phyloP scores from a whole-genome alignment of 352 stramenopile genomes.

The Globisporangium emineosum region DNA sequence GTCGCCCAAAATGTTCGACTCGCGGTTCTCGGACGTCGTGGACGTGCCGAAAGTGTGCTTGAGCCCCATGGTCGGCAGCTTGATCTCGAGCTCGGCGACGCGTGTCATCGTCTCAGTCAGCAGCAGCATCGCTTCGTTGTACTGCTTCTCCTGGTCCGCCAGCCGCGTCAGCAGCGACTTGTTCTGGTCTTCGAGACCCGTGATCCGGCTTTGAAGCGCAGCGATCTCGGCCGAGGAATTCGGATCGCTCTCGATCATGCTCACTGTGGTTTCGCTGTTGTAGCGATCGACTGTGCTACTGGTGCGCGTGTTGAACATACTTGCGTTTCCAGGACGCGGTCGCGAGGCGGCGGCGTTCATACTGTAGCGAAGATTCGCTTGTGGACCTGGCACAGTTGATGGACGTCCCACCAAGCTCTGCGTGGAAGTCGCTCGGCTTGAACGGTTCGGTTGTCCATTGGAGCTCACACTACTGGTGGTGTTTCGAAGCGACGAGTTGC shows the following conservation, averaged over 20 bases:
- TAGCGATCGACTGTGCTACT: conserved; percentile 36
- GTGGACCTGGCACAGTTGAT: conserved; percentile 42
- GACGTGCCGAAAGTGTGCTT: conserved; percentile 48
- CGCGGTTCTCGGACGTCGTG: conserved; percentile 47
- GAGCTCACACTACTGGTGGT: conserved; percentile 16
- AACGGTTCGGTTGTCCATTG: conserved; percentile 14
- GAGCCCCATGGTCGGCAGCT: conserved; percentile 40
- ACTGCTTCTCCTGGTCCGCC: conserved; percentile 78
- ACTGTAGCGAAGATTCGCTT: conserved; percentile 52
- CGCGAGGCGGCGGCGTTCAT: conserved; percentile 27
- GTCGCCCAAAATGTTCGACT: conserved; percentile 35
- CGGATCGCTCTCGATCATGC: conserved; percentile 46
- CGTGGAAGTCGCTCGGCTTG: conserved; percentile 42
- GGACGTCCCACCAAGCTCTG: conserved; percentile 41
- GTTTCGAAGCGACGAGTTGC: conserved; percentile 14
- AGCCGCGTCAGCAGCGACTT: conserved; percentile 64
- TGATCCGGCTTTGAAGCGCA: conserved; percentile 51
- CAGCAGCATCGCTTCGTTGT: conserved; percentile 84
- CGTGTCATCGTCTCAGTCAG: conserved; percentile 84
- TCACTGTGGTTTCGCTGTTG: conserved; percentile 55
- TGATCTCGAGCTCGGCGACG: conserved; percentile 81
- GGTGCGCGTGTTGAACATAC: conserved; percentile 16
- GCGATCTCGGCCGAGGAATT: conserved; percentile 39
- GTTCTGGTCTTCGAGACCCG: conserved; percentile 70
- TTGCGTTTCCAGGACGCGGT: conserved; percentile 17